These are phyloP conservation scores for Penicillium brasilianum DNA, from an alignment of 2,329 filamentous ascomycete genomes.

Conservation along the genomic window DNA sequence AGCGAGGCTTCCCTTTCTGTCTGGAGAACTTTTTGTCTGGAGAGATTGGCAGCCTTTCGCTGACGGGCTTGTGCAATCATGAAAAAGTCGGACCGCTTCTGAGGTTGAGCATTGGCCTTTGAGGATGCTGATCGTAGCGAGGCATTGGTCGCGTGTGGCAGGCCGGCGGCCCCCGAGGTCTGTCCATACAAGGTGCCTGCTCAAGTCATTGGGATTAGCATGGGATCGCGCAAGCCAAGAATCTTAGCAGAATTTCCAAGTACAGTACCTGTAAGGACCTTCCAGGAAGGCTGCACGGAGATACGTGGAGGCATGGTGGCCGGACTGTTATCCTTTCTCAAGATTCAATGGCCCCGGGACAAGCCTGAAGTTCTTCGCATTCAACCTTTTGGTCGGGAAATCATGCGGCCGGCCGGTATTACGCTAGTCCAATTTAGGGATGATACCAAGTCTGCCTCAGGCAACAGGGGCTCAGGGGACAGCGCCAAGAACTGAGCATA, in stretches of 20 bases:
- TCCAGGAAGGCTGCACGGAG: conserved; percentile 64
- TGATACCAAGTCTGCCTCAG: background rate
- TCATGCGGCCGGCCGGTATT: conserved; percentile 31
- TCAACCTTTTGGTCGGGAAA: conserved; percentile 37
- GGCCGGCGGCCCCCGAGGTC: conserved; percentile 55
- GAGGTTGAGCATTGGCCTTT: conserved; percentile 69
- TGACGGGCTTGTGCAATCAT: conserved; percentile 79
- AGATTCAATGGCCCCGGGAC: conserved; percentile 19
- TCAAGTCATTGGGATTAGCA: conserved; percentile 16
- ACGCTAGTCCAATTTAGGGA: conserved; percentile 33
- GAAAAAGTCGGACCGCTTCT: conserved; percentile 78
- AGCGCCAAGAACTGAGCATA: background rate
- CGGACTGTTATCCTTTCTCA: conserved; percentile 1
- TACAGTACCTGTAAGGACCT: conserved; percentile 63
- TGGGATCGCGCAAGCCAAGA: background rate
- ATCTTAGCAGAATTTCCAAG: background rate
- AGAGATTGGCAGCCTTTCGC: conserved; percentile 80
- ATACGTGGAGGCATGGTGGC: conserved; percentile 70
- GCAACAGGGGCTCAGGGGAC: background rate
- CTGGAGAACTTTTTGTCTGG: conserved; percentile 72
- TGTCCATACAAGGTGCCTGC: conserved; percentile 39
- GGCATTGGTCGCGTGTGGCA: conserved; percentile 55
- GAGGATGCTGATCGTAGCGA: conserved; percentile 69
- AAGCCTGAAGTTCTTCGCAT: conserved; percentile 28
- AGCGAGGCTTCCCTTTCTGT: conserved; percentile 66